phyloP scores from a whole-genome alignment of 768 basidiomycete species.

The Hericium alpestre region DNA sequence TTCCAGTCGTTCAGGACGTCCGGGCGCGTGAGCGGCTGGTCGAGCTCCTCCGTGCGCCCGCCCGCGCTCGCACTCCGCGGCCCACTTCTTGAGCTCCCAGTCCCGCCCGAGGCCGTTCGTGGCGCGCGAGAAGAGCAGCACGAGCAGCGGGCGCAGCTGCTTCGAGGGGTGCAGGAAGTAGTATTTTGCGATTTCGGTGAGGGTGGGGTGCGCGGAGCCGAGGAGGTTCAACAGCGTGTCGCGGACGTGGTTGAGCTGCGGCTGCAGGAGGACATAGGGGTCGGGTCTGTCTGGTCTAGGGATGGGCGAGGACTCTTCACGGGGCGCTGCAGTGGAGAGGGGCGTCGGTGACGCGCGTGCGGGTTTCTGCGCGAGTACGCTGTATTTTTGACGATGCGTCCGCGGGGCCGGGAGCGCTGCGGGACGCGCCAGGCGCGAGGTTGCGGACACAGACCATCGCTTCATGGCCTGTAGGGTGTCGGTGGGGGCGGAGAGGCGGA shows the following conservation, averaged over 20 bases:
- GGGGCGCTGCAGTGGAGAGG: neutral
- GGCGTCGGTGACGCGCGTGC: conserved; percentile 1
- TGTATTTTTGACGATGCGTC: conserved; percentile 1
- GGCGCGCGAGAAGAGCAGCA: conserved; percentile 82
- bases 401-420: neutral
- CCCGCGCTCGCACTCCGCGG: conserved; percentile 46
- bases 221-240: conserved; percentile 66
- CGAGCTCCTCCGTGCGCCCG: conserved; percentile 50
- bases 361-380: conserved; percentile 8
- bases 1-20: conserved; percentile 90
- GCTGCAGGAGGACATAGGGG: conserved; percentile 59
- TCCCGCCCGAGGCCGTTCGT: conserved; percentile 78
- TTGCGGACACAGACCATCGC: conserved; percentile 1
- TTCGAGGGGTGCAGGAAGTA: conserved; percentile 87
- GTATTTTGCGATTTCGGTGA: conserved; percentile 81
- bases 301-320: neutral
- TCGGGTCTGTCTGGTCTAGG: conserved; percentile 45
- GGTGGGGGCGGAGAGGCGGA: too few relatives aligned
- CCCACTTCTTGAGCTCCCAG: conserved; percentile 54
- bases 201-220: conserved; percentile 80
- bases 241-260: conserved; percentile 65
- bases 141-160: conserved; percentile 81
- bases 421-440: neutral
- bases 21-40: conserved; percentile 67
- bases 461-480: neutral